Base-by-base conservation (phyloP, 805 yeast species). In the Yamadazyma sp. region DNA sequence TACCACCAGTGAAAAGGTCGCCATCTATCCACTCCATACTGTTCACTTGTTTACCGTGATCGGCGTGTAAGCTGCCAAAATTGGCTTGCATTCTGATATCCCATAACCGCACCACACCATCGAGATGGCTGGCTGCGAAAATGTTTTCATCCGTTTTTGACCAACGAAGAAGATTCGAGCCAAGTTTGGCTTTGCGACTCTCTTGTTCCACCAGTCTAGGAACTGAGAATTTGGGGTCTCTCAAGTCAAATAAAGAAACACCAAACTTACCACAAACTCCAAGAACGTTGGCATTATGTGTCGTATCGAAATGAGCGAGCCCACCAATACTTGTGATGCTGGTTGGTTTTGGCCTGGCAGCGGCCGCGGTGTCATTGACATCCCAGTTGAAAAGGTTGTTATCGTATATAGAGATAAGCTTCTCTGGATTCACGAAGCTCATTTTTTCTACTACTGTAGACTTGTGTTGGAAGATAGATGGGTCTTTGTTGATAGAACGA, bases 371-470 rank as follows among this genome's bases (percentile, higher is more conserved):
- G 51, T 53, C 80, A 71, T 46, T 69, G 9, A 80, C 58, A 41
- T 89, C 89, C 91, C 96, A 89, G 34, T 82, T 60, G 54, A 85
- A 89, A 10, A 90, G 47, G 40, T 82, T 77, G 42, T 83, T 82
- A 40, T 79, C 79, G 54, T 83, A 85, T 5, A 80, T 55, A 0
- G 95, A 69, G 19, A 84, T 59, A 37, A 88, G 57, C 3, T 77
- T 67, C 15, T 76, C 67, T 19, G 59, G 38, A 32, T 46, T 35
- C 41, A 55, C 35, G 51, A 62, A 50, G 26, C 54, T 49, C 51
- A 62, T 39, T 43, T 58, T 51, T 29, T 57, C 44, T 14, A 67
- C 55, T 28, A 51, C 49, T 4, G 63, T 50, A 36, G 51, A 35
- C 24, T 45, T 37, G 29, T 54, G 62, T 11, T 12, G 32, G 19